Conservation (phyloP, 345 rosid species). For the Pugionium dolabratum region DNA sequence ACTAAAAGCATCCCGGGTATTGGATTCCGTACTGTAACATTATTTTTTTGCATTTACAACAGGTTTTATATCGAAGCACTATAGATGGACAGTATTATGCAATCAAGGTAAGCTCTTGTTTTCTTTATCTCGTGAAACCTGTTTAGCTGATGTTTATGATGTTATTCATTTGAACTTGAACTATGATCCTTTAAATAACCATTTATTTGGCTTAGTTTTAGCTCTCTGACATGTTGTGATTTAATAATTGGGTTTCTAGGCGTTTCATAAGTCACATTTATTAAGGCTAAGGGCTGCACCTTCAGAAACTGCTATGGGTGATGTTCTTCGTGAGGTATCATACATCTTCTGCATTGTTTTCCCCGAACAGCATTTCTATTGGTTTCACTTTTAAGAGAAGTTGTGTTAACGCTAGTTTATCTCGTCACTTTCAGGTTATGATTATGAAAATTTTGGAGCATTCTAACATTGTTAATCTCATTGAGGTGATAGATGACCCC, state of each 20-base stretch:
- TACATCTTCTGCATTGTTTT: not conserved
- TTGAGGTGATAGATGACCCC: slow-evolving; percentile 99
- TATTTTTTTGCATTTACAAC: slow-evolving; percentile 23
- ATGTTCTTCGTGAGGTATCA: slow-evolving; percentile 90
- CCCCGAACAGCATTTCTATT: not conserved
- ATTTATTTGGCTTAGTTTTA: not conserved
- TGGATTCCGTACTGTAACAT: too few species aligned
- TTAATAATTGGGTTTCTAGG: slow-evolving; percentile 46
- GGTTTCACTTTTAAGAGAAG: not conserved
- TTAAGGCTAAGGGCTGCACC: slow-evolving; percentile 87
- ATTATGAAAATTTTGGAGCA: slow-evolving; percentile 95
- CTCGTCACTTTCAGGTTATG: slow-evolving; percentile 56
- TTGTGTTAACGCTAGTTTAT: slow-evolving; percentile 9
- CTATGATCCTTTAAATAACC: too few species aligned
- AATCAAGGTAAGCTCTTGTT: slow-evolving; percentile 59
- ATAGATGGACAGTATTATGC: slow-evolving; percentile 83
- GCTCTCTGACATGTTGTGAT: slow-evolving; percentile 10
- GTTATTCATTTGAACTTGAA: too few species aligned
- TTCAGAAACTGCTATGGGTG: slow-evolving; percentile 98
- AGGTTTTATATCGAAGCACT: slow-evolving; percentile 85
- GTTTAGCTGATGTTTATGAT: too few species aligned
- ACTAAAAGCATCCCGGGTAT: not conserved
- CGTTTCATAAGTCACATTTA: slow-evolving; percentile 93
- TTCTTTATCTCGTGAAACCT: slow-evolving; percentile 10
- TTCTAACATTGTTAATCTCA: slow-evolving; percentile 94